These are phyloP conservation scores for Globisporangium alternatum DNA, from an alignment of 352 stramenopile genomes.

Conservation along the genomic window DNA sequence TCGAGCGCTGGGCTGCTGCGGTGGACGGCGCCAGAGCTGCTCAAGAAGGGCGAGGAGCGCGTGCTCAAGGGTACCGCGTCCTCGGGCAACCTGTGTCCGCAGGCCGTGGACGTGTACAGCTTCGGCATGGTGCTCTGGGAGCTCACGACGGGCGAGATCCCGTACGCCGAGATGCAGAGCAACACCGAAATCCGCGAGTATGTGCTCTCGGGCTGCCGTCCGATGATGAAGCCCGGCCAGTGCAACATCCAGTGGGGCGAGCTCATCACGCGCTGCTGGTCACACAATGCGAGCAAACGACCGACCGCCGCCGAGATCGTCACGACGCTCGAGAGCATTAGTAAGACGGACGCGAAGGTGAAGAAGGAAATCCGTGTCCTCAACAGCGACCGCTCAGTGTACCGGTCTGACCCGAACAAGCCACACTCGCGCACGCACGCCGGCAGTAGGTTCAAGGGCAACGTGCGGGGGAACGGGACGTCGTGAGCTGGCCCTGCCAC, in stretches of 20 bases:
- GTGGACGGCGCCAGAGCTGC: conserved; percentile 76
- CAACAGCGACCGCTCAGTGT: conserved; percentile 81
- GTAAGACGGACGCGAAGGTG: conserved; percentile 60
- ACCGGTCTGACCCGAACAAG: conserved; percentile 61
- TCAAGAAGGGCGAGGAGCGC: conserved; percentile 75
- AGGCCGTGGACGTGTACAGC: conserved; percentile 86
- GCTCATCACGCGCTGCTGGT: conserved; percentile 84
- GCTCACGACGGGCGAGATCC: conserved; percentile 78
- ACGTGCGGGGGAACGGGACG: conserved; percentile 52
- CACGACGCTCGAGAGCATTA: conserved; percentile 73
- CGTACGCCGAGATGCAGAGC: conserved; percentile 59
- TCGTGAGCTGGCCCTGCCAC: conserved; percentile 6
- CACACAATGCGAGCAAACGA: conserved; percentile 62
- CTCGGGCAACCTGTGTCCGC: conserved; percentile 30
- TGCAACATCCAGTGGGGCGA: conserved; percentile 85
- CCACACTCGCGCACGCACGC: conserved; percentile 42
- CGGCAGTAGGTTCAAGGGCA: conserved; percentile 45
- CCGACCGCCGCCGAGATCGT: conserved; percentile 82
- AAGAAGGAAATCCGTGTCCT: conserved; percentile 68
- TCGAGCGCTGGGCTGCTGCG: conserved; percentile 53
- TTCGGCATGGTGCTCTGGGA: conserved; percentile 89
- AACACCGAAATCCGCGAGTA: conserved; percentile 78
- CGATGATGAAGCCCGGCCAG: conserved; percentile 69
- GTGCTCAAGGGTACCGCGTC: conserved; percentile 44
- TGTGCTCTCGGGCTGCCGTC: conserved; percentile 70